Evolutionary conservation across 306 rosid species (phyloP).

Genomic region (Quercus bicolor): DNA sequence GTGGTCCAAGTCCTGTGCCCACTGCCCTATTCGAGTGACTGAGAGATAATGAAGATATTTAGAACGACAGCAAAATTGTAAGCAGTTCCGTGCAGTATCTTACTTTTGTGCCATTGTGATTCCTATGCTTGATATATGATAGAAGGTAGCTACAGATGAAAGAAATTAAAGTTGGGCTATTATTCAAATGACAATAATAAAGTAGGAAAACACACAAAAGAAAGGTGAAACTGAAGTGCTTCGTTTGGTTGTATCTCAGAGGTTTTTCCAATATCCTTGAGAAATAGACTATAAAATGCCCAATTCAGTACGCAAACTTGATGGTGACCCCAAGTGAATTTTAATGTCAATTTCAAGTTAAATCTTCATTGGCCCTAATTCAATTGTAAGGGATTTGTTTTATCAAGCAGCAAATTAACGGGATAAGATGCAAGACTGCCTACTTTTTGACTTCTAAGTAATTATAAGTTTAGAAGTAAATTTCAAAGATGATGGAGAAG

Average conservation of each 20-base stretch:
- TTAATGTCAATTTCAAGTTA: background rate
- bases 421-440: no score
- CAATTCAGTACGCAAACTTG: background rate
- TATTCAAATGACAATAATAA: no score
- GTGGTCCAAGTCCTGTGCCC: conserved; percentile 6
- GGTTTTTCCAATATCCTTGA: background rate
- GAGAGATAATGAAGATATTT: conserved; percentile 9
- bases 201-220: background rate
- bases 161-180: background rate
- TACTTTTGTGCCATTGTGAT: background rate
- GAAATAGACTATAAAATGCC: background rate
- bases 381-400: background rate
- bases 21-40: background rate
- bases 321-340: background rate
- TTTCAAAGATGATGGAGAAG: no score
- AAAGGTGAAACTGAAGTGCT: background rate
- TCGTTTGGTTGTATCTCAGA: background rate
- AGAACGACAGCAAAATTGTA: background rate
- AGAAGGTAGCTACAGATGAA: background rate
- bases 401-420: background rate
- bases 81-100: conserved; percentile 3
- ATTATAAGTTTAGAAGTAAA: no score
- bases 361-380: background rate
- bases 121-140: background rate
- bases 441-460: no score